Evolutionary conservation across 768 basidiomycete genomes (phyloP).

Genomic region (Mycena vulgaris): DNA sequence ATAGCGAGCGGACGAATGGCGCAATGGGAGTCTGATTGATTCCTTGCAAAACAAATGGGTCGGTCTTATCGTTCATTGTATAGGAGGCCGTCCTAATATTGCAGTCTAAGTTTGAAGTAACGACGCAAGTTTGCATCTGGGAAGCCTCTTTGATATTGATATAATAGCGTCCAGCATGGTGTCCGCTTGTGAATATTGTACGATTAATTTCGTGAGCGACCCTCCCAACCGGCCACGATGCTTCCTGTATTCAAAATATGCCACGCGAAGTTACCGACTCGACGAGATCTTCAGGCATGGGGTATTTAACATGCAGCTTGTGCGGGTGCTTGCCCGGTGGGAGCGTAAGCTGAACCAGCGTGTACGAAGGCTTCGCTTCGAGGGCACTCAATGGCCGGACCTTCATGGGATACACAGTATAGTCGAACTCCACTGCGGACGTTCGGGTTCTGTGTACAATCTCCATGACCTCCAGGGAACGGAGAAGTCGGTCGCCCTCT

Average conservation of each 20-base stretch:
- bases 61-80: too few relatives aligned
- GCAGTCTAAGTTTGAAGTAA: too few relatives aligned
- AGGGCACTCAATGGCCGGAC: not conserved
- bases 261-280: slow-evolving; percentile 11
- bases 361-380: slow-evolving; percentile 4
- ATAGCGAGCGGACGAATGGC: too few relatives aligned
- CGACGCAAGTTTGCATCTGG: too few relatives aligned
- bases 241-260: not conserved
- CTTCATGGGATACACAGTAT: slow-evolving; percentile 19
- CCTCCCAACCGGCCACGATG: too few relatives aligned
- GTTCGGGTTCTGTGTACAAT: slow-evolving; percentile 1
- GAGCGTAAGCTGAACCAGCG: slow-evolving; percentile 12
- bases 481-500: slow-evolving; percentile 4
- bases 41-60: too few relatives aligned
- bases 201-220: too few relatives aligned
- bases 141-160: too few relatives aligned
- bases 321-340: not conserved
- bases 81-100: too few relatives aligned
- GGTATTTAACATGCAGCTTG: slow-evolving; percentile 3
- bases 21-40: too few relatives aligned
- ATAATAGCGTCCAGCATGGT: too few relatives aligned
- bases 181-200: too few relatives aligned
- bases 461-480: not conserved
- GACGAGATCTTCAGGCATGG: slow-evolving; percentile 11
- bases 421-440: slow-evolving; percentile 21